These are phyloP conservation scores for Carex pumila DNA, from an alignment of 176 grass and related monocot species.

Conservation along the genomic window DNA sequence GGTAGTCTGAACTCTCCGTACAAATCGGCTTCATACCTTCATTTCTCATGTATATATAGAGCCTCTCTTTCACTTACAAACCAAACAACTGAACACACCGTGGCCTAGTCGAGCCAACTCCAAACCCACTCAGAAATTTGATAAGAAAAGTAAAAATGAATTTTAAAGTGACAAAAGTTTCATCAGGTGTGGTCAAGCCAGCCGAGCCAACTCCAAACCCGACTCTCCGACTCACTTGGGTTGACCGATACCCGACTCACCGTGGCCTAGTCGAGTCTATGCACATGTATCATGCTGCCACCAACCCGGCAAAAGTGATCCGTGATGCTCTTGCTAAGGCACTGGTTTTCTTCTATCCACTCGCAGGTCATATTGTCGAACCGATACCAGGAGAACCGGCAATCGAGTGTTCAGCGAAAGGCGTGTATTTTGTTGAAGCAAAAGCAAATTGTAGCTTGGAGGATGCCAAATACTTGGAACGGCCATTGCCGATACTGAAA, in stretches of 20 bases:
- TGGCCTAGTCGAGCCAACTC: too few relatives aligned
- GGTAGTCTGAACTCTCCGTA: not conserved
- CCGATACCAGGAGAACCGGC: slow-evolving; percentile 29
- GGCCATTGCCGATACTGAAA: slow-evolving; percentile 64
- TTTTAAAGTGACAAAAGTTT: slow-evolving; percentile 67
- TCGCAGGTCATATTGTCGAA: slow-evolving; percentile 67
- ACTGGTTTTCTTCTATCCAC: slow-evolving; percentile 81
- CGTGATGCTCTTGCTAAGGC: slow-evolving; percentile 56
- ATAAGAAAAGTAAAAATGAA: not conserved
- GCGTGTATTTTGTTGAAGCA: slow-evolving; percentile 89
- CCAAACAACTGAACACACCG: not conserved
- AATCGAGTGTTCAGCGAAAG: slow-evolving; percentile 65
- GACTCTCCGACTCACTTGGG: slow-evolving; percentile 59
- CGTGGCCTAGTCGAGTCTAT: slow-evolving; percentile 89
- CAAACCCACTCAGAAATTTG: not conserved
- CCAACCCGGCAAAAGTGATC: slow-evolving; percentile 45
- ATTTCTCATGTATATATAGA: not conserved
- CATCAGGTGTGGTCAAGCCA: slow-evolving; percentile 56
- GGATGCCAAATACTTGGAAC: slow-evolving; percentile 81
- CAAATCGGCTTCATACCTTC: not conserved
- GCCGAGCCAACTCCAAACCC: slow-evolving; percentile 51
- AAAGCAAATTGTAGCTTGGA: slow-evolving; percentile 73
- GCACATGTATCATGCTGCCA: slow-evolving; percentile 55
- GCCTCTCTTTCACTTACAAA: not conserved
- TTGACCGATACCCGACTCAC: slow-evolving; percentile 96